Conservation (phyloP, 441 rosid species). For the Biscutella laevigata region DNA sequence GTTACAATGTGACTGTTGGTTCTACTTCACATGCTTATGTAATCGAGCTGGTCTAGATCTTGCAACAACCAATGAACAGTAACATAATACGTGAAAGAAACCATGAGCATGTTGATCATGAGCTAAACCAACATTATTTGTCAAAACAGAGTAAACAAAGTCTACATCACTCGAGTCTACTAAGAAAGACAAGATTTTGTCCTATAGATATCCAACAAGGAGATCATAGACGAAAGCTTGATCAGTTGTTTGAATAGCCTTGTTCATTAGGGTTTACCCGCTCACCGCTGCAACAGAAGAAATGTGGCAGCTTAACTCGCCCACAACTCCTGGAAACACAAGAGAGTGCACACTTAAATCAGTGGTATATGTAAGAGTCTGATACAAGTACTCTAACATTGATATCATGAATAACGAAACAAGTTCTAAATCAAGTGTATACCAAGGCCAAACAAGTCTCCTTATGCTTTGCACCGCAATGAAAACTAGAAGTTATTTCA, state of each 20-base stretch:
- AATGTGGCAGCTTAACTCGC: conserved; percentile 76
- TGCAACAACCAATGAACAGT: conserved; percentile 8
- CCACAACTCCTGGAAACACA: conserved; percentile 64
- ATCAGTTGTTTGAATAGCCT: conserved; percentile 2
- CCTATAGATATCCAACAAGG: conserved; percentile 9
- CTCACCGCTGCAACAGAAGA: conserved; percentile 80
- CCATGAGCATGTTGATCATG: conserved; percentile 9
- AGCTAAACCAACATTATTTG: conserved; percentile 8
- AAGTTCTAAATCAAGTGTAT: not conserved
- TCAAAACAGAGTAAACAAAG: conserved; percentile 6
- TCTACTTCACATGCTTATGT: no score
- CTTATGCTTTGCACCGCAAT: not conserved
- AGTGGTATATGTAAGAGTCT: not conserved
- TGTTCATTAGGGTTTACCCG: conserved; percentile 30
- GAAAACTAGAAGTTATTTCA: not conserved
- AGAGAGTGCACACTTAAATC: not conserved
- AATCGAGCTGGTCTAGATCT: conserved; percentile 4
- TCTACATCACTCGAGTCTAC: conserved; percentile 5
- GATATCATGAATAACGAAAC: not conserved
- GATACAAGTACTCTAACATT: not conserved
- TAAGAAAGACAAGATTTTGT: conserved; percentile 9
- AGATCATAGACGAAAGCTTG: not conserved
- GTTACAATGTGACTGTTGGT: no score
- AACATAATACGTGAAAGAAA: not conserved
- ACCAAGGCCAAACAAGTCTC: not conserved